Conservation (phyloP, 306 rosid genomes). For the Acacia confusa region DNA sequence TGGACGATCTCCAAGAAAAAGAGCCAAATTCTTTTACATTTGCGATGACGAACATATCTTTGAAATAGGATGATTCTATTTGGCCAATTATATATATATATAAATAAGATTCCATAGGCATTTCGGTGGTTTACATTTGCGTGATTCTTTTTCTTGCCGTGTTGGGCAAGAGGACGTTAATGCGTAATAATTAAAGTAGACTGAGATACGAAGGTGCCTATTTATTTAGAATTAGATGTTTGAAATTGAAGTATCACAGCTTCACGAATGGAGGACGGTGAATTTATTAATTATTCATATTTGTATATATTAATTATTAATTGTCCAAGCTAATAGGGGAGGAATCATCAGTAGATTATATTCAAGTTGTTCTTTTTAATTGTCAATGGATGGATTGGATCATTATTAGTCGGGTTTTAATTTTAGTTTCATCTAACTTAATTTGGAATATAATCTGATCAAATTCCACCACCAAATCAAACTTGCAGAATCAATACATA, state of each 20-base stretch:
- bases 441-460: background rate
- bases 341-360: background rate
- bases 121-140: background rate
- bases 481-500: background rate
- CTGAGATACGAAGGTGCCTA: background rate
- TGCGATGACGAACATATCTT: constrained; percentile 14
- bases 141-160: background rate
- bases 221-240: background rate
- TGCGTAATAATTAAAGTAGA: background rate
- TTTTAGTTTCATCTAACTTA: background rate
- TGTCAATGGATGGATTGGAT: background rate
- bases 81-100: background rate
- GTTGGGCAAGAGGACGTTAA: background rate
- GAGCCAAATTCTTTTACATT: background rate
- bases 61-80: background rate
- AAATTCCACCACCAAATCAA: background rate
- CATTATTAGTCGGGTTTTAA: background rate
- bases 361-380: background rate
- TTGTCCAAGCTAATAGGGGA: background rate
- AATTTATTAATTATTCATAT: background rate
- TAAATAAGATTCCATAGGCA: background rate
- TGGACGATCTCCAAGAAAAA: background rate
- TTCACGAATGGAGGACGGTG: background rate
- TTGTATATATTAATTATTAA: background rate
- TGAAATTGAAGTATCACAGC: background rate